Conservation (phyloP, 169 alveolate species). For the Plasmodium gonderi region DNA sequence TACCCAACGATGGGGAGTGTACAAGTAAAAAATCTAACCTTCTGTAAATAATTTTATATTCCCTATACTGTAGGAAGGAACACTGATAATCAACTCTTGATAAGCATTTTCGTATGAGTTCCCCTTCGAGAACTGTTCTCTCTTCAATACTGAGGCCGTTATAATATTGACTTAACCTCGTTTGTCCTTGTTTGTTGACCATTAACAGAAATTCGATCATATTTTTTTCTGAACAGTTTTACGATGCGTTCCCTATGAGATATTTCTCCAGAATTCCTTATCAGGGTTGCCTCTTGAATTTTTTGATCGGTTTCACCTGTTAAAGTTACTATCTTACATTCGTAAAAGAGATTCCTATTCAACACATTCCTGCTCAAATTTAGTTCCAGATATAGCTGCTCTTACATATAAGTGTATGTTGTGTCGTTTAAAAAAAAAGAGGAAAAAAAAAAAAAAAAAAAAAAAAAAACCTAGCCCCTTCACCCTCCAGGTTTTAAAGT, state of each 20-base stretch:
- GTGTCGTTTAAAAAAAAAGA: background rate
- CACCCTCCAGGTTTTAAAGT: background rate
- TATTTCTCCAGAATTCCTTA: no score
- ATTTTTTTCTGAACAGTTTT: no score
- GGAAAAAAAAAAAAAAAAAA: background rate
- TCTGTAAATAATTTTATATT: slow-evolving; percentile 94
- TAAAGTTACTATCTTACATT: background rate
- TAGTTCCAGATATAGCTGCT: background rate
- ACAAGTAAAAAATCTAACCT: slow-evolving; percentile 50
- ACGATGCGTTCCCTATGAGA: no score
- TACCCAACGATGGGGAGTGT: background rate
- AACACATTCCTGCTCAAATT: background rate
- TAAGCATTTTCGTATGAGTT: slow-evolving; percentile 97
- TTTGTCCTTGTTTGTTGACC: slow-evolving; percentile 99
- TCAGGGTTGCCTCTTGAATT: no score
- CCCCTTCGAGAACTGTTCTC: slow-evolving; percentile 96
- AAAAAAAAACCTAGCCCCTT: background rate
- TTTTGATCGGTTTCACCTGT: no score
- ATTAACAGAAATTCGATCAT: slow-evolving; percentile 97
- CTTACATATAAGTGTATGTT: background rate
- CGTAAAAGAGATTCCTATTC: background rate
- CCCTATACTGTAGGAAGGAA: slow-evolving; percentile 96
- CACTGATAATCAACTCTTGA: slow-evolving; percentile 96
- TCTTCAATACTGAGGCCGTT: slow-evolving; percentile 91
- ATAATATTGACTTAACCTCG: slow-evolving; percentile 95